These are phyloP conservation scores for Ophiocordyceps sinensis DNA, from an alignment of 2,329 filamentous ascomycete species.

Conservation along the genomic window DNA sequence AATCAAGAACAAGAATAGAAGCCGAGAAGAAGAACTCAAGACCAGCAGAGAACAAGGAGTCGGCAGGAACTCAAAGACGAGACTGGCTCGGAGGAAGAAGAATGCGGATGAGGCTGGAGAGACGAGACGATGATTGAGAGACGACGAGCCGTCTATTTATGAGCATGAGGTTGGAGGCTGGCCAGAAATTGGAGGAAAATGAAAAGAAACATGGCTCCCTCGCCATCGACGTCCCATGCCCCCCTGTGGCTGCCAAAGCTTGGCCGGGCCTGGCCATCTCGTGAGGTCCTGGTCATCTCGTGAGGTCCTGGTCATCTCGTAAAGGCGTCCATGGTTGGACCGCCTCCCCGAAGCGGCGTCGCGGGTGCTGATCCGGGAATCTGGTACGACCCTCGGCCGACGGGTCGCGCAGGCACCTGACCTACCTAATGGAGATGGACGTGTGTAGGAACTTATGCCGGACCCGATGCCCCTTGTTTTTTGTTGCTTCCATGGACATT, in stretches of 20 bases:
- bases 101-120: not conserved
- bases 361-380: conserved; percentile 3
- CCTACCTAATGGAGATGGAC: conserved; percentile 5
- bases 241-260: not conserved
- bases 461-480: not conserved
- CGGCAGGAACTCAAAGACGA: not conserved
- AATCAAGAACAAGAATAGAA: not conserved
- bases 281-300: conserved; percentile 1
- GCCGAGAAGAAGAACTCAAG: not conserved
- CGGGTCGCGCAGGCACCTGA: not conserved
- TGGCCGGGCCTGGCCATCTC: conserved; percentile 1
- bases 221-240: not conserved
- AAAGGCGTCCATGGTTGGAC: conserved; percentile 4
- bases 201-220: not conserved
- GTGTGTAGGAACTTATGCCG: conserved; percentile 3
- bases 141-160: not conserved
- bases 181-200: not conserved
- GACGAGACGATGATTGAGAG: not conserved
- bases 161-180: not conserved
- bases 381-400: not conserved
- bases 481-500: too few relatives aligned
- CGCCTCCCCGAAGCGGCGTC: conserved; percentile 4
- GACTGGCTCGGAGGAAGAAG: not conserved
- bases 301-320: too few relatives aligned
- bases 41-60: not conserved